These are phyloP conservation scores for Pelargonium australe DNA, from an alignment of 441 rosid species.

Conservation along the genomic window DNA sequence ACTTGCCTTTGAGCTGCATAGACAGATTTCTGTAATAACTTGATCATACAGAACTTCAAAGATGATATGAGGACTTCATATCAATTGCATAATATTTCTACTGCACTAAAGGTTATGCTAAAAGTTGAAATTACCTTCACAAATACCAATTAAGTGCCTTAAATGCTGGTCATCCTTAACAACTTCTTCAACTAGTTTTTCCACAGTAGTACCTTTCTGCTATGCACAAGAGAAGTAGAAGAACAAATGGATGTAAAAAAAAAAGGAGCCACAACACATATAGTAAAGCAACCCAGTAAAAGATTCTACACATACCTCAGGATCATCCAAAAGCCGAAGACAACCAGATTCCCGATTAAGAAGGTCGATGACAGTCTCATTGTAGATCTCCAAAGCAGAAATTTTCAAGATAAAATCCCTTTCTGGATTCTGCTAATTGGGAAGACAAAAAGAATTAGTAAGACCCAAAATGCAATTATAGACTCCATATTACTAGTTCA, in stretches of 20 bases:
- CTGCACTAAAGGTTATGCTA: background rate
- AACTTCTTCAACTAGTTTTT: slow-evolving; percentile 86
- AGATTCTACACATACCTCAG: slow-evolving; percentile 53
- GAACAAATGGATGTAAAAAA: background rate
- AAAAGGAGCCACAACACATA: background rate
- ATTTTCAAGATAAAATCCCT: slow-evolving; percentile 88
- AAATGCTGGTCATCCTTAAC: slow-evolving; percentile 73
- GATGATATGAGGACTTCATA: background rate
- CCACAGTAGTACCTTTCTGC: slow-evolving; percentile 96
- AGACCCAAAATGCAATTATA: background rate
- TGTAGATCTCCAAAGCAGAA: slow-evolving; percentile 91
- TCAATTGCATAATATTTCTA: background rate
- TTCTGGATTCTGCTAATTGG: slow-evolving; percentile 66
- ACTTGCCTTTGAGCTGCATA: slow-evolving; percentile 95
- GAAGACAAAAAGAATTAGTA: slow-evolving; percentile 14
- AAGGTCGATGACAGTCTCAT: slow-evolving; percentile 88
- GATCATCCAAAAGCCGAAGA: slow-evolving; percentile 96
- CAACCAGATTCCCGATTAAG: slow-evolving; percentile 84
- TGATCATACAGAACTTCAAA: background rate
- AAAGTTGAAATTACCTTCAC: slow-evolving; percentile 59
- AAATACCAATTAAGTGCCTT: slow-evolving; percentile 68
- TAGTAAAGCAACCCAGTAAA: background rate
- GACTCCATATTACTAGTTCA: background rate
- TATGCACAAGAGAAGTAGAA: background rate
- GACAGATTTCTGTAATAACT: slow-evolving; percentile 17